Base-by-base conservation (phyloP, 1,284 basidiomycete genomes). In the Erythrobasidium hasegawianum region DNA sequence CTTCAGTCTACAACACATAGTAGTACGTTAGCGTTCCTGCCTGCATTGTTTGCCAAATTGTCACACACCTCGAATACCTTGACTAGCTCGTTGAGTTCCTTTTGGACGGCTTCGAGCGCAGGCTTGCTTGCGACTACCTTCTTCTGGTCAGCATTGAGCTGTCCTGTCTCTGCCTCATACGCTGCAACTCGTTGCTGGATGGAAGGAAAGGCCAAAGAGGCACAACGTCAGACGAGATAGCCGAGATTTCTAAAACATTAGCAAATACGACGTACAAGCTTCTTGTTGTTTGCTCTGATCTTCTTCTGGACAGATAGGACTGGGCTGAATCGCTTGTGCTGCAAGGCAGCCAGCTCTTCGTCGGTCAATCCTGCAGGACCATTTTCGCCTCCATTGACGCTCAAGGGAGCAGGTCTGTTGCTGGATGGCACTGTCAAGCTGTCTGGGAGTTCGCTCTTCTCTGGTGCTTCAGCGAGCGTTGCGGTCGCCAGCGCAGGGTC, bases 91-190 rank as follows among this genome's bases (percentile, higher is more conserved):
- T 70, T 61, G n/a, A 76, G 57, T 59, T 76, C 75, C 40, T 72
- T 72, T 41, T 73, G 66, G 53, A 72, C 70, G 18, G 74, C 73
- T 58, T 75, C 71, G 43, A 76, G 70, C 3, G 68, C 69, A 18
- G 73, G 71, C 60, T 74, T 74, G n/a, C 70, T 68, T 50, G 72
- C 71, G 49, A 76, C 67, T 7, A 74, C 74, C 40, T 71, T 69
- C 39, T 73, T 71, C 67, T 76, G 75, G 62, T 76, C 75, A 29
- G 72, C 71, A 59, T 76, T 76, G 57, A 76, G 70, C 3, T 72
- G 65, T 10, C 65, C 65, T 4, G 68, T 69, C 43, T 71, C 69
- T 49, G 47, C 64, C 52, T 74, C 71, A 67, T 75, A 75, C 20
- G 66, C 64, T 39, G 68, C 66, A 43, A 76, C 71, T 49, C 74